Percentiles rank a stretch among this genome's conserved stretches.
phyloP scores from a whole-genome alignment of 2,329 filamentous ascomycete species.

The Gnomoniopsis sp. region DNA sequence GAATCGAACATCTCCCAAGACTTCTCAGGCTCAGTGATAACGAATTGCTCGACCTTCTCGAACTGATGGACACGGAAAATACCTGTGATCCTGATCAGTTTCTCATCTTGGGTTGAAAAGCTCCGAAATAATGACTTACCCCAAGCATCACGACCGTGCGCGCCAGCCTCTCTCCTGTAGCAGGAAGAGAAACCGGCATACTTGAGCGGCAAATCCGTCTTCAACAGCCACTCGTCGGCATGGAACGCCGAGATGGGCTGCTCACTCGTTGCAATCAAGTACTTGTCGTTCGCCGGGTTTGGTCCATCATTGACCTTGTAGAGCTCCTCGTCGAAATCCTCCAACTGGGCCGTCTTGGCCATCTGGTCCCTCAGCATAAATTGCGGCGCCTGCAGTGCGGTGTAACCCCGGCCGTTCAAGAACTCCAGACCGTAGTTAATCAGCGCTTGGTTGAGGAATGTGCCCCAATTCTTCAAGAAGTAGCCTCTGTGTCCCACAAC shows the following conservation, averaged over 20 bases:
- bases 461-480: slow-evolving; percentile 46
- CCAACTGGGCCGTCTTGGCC: slow-evolving; percentile 96
- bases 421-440: slow-evolving; percentile 95
- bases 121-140: slow-evolving; percentile 31
- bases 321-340: slow-evolving; percentile 95
- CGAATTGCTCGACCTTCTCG: slow-evolving; percentile 47
- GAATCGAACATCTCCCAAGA: slow-evolving; percentile 91
- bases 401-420: slow-evolving; percentile 76
- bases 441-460: slow-evolving; percentile 69
- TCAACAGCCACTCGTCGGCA: slow-evolving; percentile 87
- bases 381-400: slow-evolving; percentile 78
- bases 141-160: slow-evolving; percentile 79
- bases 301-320: slow-evolving; percentile 94
- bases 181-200: slow-evolving; percentile 91
- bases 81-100: slow-evolving; percentile 30
- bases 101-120: neutral
- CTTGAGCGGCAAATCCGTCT: slow-evolving; percentile 84
- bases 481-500: slow-evolving; percentile 93
- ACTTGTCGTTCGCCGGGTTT: slow-evolving; percentile 71
- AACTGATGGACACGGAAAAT: slow-evolving; percentile 98
- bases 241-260: slow-evolving; percentile 93
- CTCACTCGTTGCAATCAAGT: slow-evolving; percentile 74
- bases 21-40: slow-evolving; percentile 37
- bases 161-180: slow-evolving; percentile 92
- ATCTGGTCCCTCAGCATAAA: slow-evolving; percentile 96